Base-by-base conservation (phyloP, 1,139 yeast species). In the Spathaspora sp. region DNA sequence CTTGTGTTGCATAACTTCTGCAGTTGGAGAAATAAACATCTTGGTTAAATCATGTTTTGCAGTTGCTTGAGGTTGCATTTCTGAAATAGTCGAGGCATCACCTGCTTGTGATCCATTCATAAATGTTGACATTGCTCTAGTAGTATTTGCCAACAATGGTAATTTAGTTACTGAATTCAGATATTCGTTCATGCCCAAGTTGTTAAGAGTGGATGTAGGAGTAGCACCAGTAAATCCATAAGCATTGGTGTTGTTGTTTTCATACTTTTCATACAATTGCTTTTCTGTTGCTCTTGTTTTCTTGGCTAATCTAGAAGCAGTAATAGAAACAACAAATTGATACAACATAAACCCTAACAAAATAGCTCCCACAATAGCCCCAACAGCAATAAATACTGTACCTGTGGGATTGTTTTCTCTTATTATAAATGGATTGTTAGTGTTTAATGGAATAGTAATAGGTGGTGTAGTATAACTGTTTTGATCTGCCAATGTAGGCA, bases 351-450 rank as follows among this genome's bases (percentile, higher is more conserved):
- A 73, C 4, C 72, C 76, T 45, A 78, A 56, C 24, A 76, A 65
- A 13, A 82, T 66, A 23, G 78, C 81, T 1, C 85, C 88, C 3
- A 84, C 81, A 39, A 84, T 72, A 10, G 84, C 73, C 0, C 95
- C 96, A 25, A 86, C 86, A 0, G 88, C 87, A 50, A 88, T 87
- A 64, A 87, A 88, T 2, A 88, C 90, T 0, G 93, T 84, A 1
- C 96, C 95, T 44, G 78, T 73, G 1, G 89, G 87, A 44, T 74
- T 70, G 29, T 59, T 62, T 10, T 80, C 68, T 43, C 72, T 65
- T 51, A 76, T 64, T 33, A 88, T 72, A 58, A 76, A 83, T 9
- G 96, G 96, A 63, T 87, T 87, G 43, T 68, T 61, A 39, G 61
- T 57, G 34, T 72, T 72, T 24, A 82, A 67, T 0, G 95, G 95